Evolutionary conservation across 1,284 basidiomycete species (phyloP), one percentile per base, ranked within the genome.

Genomic region (Ceratobasidium sp.): DNA sequence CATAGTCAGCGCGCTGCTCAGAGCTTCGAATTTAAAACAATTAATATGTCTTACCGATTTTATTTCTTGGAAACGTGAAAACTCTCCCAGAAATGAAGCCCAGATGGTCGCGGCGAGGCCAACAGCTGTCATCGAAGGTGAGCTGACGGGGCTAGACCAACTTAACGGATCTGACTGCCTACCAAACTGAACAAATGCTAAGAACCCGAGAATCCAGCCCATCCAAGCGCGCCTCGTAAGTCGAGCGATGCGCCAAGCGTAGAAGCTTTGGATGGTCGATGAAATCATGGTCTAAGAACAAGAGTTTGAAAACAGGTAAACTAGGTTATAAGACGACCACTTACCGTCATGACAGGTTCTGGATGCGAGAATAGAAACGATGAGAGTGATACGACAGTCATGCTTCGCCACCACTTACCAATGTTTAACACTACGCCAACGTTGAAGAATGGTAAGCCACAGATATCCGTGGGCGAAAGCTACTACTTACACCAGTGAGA

Each of bases 91-190:
- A 79, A 83, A 80, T 29, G 79, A 79, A n/a, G 81, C 81, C 0
- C 81, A 81, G 56, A 84, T 83, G 0, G 82, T 80, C 1, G 81
- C 81, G 11, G 78, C 77, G 11, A 83, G 76, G 1, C 79, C 81
- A 53, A 79, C 79, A 54, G 77, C 83, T 82, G 54, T 34, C 22
- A 24, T 71, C 4, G 48, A 16, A 58, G n/a, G 29, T 51, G n/a
- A 69, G 63, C 14, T 61, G 66, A 37, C 16, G 19, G 56, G 19
- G 5, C 54, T 24, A 46, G 22, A 31, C 11, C 2, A 27, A 8
- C 34, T 4, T 16, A 22, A 43, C 24, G 22, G 51, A 16, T 24
- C 22, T 14, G 48, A 19, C 31, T 48, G 39, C 56, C 5, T 41
- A 75, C 74, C 58, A 43, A 75, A 64, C 29, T 71, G 66, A 49